phyloP scores from a whole-genome alignment of 2,329 filamentous ascomycete species.

The Apiospora marii region DNA sequence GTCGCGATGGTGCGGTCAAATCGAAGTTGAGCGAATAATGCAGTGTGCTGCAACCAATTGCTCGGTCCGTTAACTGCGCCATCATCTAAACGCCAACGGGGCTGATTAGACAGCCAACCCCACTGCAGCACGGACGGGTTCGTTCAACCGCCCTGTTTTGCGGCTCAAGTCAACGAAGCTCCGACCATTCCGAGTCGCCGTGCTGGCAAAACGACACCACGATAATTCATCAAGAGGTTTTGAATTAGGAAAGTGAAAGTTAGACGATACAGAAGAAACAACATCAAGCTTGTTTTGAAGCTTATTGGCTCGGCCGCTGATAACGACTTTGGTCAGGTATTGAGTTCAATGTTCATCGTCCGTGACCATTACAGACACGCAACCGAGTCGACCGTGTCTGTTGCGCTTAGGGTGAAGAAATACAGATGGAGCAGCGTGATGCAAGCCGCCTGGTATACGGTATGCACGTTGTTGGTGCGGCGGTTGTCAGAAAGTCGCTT shows the following conservation, averaged over 20 bases:
- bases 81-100: background rate
- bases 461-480: no score
- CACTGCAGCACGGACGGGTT: background rate
- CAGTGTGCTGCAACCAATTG: background rate
- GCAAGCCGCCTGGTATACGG: no score
- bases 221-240: no score
- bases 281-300: background rate
- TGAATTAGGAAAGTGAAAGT: background rate
- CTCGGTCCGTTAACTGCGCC: background rate
- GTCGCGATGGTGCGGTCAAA: background rate
- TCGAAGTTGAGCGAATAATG: slow-evolving; percentile 3
- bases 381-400: background rate
- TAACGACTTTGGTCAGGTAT: background rate
- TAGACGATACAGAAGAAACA: background rate
- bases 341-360: background rate
- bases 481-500: no score
- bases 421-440: no score
- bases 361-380: background rate
- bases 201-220: background rate
- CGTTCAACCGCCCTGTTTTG: slow-evolving; percentile 7
- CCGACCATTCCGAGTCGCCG: background rate
- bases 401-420: background rate
- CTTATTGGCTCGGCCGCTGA: background rate
- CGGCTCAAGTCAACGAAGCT: slow-evolving; percentile 2
- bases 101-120: background rate